These are phyloP conservation scores for Sporormia fimetaria DNA, from an alignment of 495 filamentous ascomycete genomes.

Conservation along the genomic window DNA sequence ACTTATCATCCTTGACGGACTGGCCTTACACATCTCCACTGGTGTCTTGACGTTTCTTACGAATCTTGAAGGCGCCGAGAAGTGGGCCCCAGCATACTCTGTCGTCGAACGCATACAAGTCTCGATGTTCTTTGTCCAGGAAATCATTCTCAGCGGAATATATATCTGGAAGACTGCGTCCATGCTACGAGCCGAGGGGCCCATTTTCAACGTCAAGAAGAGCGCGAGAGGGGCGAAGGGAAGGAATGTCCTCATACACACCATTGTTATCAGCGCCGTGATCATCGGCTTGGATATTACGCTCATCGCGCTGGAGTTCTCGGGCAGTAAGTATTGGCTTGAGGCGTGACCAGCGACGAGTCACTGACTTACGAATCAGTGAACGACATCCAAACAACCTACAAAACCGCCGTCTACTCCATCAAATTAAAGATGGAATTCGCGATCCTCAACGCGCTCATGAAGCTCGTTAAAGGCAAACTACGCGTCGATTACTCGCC, in stretches of 20 bases:
- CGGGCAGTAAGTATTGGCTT: conserved; percentile 7
- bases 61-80: not conserved
- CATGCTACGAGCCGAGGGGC: not conserved
- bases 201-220: not conserved
- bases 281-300: conserved; percentile 11
- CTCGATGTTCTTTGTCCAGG: conserved; percentile 14
- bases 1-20: conserved; percentile 15
- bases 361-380: conserved; percentile 16
- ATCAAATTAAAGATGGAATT: conserved; percentile 35
- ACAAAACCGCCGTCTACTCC: conserved; percentile 31
- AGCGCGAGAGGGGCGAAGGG: conserved; percentile 1
- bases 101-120: conserved; percentile 13
- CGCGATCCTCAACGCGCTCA: conserved; percentile 29
- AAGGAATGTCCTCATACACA: conserved; percentile 5
- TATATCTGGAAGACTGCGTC: conserved; percentile 14
- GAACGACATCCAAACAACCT: conserved; percentile 24
- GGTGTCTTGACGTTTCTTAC: conserved; percentile 1
- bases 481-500: not conserved
- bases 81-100: not conserved
- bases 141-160: conserved; percentile 8
- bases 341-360: too few species aligned
- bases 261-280: conserved; percentile 21
- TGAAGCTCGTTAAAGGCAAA: conserved; percentile 5
- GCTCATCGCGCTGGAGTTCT: conserved; percentile 16
- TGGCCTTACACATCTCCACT: not conserved